A percentile compares a stretch with the other conserved stretches of the same genome.
Conservation (phyloP, 2,329 filamentous ascomycete species). For the Diaporthe velutina region DNA sequence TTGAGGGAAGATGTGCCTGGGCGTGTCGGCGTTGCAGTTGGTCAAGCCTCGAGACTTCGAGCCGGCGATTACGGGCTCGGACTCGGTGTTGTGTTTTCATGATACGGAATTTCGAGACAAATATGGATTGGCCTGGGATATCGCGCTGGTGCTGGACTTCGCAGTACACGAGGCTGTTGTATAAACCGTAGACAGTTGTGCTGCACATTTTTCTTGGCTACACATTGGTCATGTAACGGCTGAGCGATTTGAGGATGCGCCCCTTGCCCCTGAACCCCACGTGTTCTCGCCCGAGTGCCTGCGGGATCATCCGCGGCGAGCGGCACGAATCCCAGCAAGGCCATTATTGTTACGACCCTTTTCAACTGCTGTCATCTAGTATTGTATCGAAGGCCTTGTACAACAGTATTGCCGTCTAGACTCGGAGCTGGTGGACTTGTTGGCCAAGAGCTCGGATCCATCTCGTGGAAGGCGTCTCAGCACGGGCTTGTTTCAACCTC, state of each 20-base stretch:
- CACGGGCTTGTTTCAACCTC: constrained; percentile 35
- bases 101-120: no score
- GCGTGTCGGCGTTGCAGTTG: background rate
- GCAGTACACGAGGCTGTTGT: no score
- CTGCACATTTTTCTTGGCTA: background rate
- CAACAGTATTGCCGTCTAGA: background rate
- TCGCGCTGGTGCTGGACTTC: background rate
- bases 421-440: background rate
- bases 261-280: constrained; percentile 20
- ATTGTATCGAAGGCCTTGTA: background rate
- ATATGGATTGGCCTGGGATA: background rate
- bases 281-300: constrained; percentile 2
- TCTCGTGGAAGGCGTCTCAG: constrained; percentile 17
- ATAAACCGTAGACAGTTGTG: background rate
- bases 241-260: background rate
- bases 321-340: background rate
- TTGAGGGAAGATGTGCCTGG: background rate
- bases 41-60: background rate
- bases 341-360: background rate
- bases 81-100: no score
- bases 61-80: background rate
- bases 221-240: background rate
- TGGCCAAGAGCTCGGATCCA: background rate
- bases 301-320: background rate
- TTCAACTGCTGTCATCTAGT: background rate